These are phyloP conservation scores for Mucor plumbeus DNA, from an alignment of 371 early-diverging fungal genomes.

Conservation along the genomic window DNA sequence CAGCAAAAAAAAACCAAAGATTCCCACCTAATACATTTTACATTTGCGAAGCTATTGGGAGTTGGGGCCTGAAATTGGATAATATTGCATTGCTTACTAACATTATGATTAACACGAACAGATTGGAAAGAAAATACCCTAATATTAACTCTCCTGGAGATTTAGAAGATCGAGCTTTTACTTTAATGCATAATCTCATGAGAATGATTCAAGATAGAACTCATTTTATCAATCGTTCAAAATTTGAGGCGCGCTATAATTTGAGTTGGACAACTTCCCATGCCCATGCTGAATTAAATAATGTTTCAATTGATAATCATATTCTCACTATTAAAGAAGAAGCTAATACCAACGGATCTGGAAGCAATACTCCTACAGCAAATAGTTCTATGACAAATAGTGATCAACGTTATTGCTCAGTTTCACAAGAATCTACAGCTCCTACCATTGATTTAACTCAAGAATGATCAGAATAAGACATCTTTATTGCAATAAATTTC, in stretches of 20 bases:
- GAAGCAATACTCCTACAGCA: no score
- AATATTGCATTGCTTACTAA: not conserved
- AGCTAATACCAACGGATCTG: not conserved
- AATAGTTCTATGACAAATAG: no score
- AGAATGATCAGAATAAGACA: not conserved
- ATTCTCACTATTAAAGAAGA: not conserved
- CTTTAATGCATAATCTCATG: not conserved
- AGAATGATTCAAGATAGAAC: not conserved
- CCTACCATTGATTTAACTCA: not conserved
- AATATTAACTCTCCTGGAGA: slow-evolving; percentile 12
- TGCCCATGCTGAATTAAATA: no score
- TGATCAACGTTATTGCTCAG: no score
- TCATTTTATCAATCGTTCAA: not conserved
- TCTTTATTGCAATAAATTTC: not conserved
- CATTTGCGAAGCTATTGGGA: slow-evolving; percentile 17
- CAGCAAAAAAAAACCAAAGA: not conserved
- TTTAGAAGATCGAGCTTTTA: not conserved
- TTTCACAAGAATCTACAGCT: no score
- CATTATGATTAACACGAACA: slow-evolving; percentile 8
- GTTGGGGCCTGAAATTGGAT: slow-evolving; percentile 8
- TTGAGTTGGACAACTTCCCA: not conserved
- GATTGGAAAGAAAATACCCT: slow-evolving; percentile 20
- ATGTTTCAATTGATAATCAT: no score
- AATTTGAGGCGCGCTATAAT: not conserved
- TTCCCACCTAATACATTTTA: slow-evolving; percentile 16